Evolutionary conservation across 2,329 filamentous ascomycete species (phyloP).

Genomic region (Akanthomyces lecanii): DNA sequence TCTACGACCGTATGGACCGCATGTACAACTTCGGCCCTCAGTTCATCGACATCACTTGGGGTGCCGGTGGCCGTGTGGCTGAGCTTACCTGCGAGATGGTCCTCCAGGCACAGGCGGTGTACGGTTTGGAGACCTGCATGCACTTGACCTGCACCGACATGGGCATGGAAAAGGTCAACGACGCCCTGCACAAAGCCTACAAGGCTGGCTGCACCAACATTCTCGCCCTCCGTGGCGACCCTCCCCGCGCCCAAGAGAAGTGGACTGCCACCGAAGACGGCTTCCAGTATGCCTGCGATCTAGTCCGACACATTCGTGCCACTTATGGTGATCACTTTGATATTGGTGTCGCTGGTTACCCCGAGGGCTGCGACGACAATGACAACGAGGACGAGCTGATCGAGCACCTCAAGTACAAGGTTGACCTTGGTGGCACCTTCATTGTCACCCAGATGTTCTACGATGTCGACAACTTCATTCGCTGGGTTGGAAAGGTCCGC

Average conservation of each 20-base stretch:
- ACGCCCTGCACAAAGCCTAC: conserved; percentile 82
- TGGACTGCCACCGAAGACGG: conserved; percentile 85
- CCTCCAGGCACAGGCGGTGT: conserved; percentile 87
- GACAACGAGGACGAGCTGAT: conserved; percentile 79
- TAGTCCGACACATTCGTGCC: conserved; percentile 77
- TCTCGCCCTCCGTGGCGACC: conserved; percentile 86
- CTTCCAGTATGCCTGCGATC: conserved; percentile 88
- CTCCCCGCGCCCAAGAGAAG: conserved; percentile 86
- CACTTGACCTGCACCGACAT: conserved; percentile 98
- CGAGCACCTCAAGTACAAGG: conserved; percentile 93
- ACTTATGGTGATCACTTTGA: conserved; percentile 76
- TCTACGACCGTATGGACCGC: conserved; percentile 98
- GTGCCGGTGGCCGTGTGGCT: conserved; percentile 85
- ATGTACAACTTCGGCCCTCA: conserved; percentile 93
- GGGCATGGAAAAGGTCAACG: conserved; percentile 86
- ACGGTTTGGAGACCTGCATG: conserved; percentile 98
- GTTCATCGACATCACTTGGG: conserved; percentile 99
- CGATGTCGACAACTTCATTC: conserved; percentile 89
- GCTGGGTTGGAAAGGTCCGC: conserved; percentile 83
- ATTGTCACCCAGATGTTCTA: conserved; percentile 99
- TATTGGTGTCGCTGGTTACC: conserved; percentile 95
- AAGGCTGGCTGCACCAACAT: conserved; percentile 97
- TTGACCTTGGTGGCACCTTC: conserved; percentile 88
- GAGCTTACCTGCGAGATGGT: conserved; percentile 98
- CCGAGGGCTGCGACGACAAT: conserved; percentile 92